Evolutionary conservation across 2,329 filamentous ascomycete species (phyloP).

Genomic region (Knufia petricola): DNA sequence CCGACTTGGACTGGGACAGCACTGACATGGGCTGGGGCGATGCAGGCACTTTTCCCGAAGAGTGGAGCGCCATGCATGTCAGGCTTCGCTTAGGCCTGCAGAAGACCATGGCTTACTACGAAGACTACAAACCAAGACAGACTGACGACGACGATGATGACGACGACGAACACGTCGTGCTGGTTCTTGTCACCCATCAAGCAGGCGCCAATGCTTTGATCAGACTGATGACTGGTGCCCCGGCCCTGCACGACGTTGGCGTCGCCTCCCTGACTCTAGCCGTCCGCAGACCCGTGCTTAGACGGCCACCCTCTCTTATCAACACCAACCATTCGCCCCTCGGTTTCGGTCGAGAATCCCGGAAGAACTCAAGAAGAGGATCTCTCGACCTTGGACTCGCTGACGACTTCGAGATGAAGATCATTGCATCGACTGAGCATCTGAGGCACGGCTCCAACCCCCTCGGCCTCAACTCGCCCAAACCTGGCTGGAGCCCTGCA

Average conservation of each 20-base stretch:
- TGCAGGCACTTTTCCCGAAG: conserved; percentile 79
- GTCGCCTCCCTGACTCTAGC: conserved; percentile 91
- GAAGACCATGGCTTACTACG: conserved; percentile 76
- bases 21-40: conserved; percentile 71
- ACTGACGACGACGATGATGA: conserved; percentile 29
- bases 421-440: conserved; percentile 53
- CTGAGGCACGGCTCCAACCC: conserved; percentile 40
- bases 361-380: conserved; percentile 14
- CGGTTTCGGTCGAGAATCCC: conserved; percentile 2
- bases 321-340: conserved; percentile 10
- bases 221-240: conserved; percentile 81
- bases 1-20: conserved; percentile 97
- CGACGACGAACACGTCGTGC: conserved; percentile 61
- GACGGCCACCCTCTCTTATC: conserved; percentile 8
- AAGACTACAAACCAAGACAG: conserved; percentile 34
- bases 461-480: conserved; percentile 21
- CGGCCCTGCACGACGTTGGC: conserved; percentile 79
- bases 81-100: conserved; percentile 73
- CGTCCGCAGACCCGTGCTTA: conserved; percentile 42
- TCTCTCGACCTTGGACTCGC: conserved; percentile 30
- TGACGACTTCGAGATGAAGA: conserved; percentile 49
- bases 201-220: conserved; percentile 94
- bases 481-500: conserved; percentile 19
- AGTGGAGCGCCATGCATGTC: conserved; percentile 93
- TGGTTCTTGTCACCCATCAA: conserved; percentile 86